These are phyloP conservation scores for Limnanthes douglasii DNA, from an alignment of 345 rosid species.

Conservation along the genomic window DNA sequence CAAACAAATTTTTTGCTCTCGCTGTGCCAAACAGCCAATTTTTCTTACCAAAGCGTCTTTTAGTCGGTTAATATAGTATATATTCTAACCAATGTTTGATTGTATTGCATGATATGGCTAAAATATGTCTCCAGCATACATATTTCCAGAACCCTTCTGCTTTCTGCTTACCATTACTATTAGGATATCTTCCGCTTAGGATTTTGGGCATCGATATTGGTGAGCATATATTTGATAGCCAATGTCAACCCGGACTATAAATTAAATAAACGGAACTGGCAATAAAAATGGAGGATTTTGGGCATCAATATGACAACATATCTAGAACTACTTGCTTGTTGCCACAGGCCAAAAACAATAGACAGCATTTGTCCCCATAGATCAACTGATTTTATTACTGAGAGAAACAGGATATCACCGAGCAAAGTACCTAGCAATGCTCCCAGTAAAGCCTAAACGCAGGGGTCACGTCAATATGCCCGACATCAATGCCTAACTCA, in stretches of 20 bases:
- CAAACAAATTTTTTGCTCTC: too few species aligned
- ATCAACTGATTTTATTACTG: neutral
- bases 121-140: too few species aligned
- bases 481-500: slow-evolving; percentile 97
- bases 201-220: slow-evolving; percentile 6
- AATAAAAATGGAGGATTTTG: slow-evolving; percentile 57
- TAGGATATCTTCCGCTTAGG: too few species aligned
- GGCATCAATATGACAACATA: slow-evolving; percentile 75
- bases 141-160: too few species aligned
- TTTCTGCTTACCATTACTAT: too few species aligned
- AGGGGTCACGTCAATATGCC: slow-evolving; percentile 85
- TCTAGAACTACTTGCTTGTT: slow-evolving; percentile 96
- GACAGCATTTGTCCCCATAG: slow-evolving; percentile 5
- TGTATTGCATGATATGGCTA: too few species aligned
- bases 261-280: slow-evolving; percentile 2
- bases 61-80: too few species aligned
- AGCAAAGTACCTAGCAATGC: slow-evolving; percentile 62
- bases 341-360: slow-evolving; percentile 67
- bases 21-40: too few species aligned
- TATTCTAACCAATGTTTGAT: too few species aligned
- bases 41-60: too few species aligned
- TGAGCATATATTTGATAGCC: slow-evolving; percentile 3
- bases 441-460: slow-evolving; percentile 97
- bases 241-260: slow-evolving; percentile 6
- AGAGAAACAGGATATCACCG: slow-evolving; percentile 5